These are phyloP conservation scores for Amylostereum chailletii DNA, from an alignment of 1,284 basidiomycete species.

Conservation along the genomic window DNA sequence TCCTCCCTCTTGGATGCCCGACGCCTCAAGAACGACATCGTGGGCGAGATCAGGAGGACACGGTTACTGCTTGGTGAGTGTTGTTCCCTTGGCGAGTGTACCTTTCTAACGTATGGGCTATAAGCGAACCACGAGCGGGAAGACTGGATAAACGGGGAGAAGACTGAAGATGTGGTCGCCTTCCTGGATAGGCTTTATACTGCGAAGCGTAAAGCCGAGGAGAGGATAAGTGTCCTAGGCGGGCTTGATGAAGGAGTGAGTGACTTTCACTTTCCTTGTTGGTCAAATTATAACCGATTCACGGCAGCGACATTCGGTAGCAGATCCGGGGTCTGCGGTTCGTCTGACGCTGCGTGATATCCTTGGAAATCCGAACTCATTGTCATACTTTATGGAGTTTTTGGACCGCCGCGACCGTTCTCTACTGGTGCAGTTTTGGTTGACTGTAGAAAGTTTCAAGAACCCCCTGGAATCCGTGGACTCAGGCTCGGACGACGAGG, in stretches of 20 bases:
- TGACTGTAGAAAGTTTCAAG: conserved; percentile 95
- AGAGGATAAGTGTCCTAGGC: conserved; percentile 74
- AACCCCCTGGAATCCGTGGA: conserved; percentile 85
- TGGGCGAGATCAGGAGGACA: conserved; percentile 79
- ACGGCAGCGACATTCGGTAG: conserved; percentile 6
- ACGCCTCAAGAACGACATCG: conserved; percentile 84
- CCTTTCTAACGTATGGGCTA: neutral
- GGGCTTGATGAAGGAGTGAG: conserved; percentile 34
- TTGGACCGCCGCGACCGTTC: conserved; percentile 88
- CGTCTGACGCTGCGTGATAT: conserved; percentile 58
- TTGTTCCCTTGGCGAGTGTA: neutral
- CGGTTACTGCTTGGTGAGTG: conserved; percentile 56
- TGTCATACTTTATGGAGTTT: conserved; percentile 96
- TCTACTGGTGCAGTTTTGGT: conserved; percentile 91
- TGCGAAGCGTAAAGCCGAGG: conserved; percentile 80
- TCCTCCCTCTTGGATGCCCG: conserved; percentile 83
- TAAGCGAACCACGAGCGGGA: conserved; percentile 75
- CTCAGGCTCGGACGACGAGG: conserved; percentile 60
- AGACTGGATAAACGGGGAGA: conserved; percentile 76
- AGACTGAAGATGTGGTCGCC: conserved; percentile 76
- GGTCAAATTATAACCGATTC: neutral
- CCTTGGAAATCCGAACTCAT: conserved; percentile 78
- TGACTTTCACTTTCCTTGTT: too few relatives aligned
- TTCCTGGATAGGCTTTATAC: conserved; percentile 85
- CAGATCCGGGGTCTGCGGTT: conserved; percentile 18